Conservation (phyloP, 1,139 yeast species). For the Petasospora rhodanensis region DNA sequence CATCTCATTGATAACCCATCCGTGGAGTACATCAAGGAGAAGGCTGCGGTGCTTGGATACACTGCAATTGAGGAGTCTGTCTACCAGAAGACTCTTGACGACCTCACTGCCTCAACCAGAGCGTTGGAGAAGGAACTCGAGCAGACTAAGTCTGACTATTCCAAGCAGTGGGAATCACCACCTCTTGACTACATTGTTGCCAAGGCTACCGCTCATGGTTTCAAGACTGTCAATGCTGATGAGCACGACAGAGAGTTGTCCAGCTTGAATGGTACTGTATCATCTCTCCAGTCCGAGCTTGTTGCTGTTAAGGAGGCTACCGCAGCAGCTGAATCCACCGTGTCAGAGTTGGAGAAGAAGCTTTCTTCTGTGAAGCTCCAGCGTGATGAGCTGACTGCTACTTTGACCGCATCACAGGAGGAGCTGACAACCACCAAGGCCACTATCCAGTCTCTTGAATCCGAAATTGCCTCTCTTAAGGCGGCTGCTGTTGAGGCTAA, state of each 20-base stretch:
- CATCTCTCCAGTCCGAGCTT: conserved; percentile 4
- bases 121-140: conserved; percentile 31
- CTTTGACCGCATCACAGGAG: conserved; percentile 12
- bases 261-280: conserved; percentile 7
- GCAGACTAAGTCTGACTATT: conserved; percentile 7
- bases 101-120: neutral
- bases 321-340: no score
- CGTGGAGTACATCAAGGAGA: conserved; percentile 7
- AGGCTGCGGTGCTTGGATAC: conserved; percentile 6
- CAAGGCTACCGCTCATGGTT: conserved; percentile 8
- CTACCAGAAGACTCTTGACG: conserved; percentile 3
- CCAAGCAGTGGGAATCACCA: no score
- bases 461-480: no score
- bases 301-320: conserved; percentile 2
- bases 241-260: conserved; percentile 5
- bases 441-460: no score
- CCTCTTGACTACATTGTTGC: conserved; percentile 7
- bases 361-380: conserved; percentile 1
- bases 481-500: no score
- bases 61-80: conserved; percentile 2
- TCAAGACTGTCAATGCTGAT: conserved; percentile 1
- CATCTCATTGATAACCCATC: conserved; percentile 6
- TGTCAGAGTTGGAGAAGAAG: neutral
- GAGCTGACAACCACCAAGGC: no score
- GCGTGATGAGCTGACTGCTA: conserved; percentile 2